phyloP scores from a whole-genome alignment of 345 rosid species.

The Excoecaria agallocha region DNA sequence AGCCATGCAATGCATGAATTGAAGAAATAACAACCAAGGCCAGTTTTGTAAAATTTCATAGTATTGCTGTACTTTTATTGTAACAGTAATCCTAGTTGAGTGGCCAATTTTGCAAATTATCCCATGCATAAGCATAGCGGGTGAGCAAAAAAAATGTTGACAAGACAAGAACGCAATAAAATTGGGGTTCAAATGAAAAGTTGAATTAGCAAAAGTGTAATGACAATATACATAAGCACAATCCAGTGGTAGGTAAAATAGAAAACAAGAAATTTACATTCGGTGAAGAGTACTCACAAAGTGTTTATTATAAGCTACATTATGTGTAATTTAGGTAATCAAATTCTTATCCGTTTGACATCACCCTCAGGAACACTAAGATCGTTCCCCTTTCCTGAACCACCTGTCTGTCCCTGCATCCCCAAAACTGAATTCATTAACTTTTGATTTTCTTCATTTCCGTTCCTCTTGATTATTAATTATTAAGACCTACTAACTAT shows the following conservation, averaged over 20 bases:
- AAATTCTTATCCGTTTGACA: slow-evolving; percentile 56
- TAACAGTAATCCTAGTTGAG: no score
- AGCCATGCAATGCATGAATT: no score
- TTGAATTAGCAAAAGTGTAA: not conserved
- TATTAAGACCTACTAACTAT: no score
- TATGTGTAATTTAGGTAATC: slow-evolving; percentile 13
- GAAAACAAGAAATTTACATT: not conserved
- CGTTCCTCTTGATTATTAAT: no score
- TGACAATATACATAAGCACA: not conserved
- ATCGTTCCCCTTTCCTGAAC: slow-evolving; percentile 50
- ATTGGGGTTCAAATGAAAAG: not conserved
- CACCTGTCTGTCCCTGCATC: slow-evolving; percentile 43
- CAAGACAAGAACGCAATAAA: not conserved
- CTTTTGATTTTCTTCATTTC: no score
- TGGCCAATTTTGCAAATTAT: no score
- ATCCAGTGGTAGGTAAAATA: not conserved
- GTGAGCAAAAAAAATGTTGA: no score
- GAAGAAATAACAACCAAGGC: no score
- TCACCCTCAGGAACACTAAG: slow-evolving; percentile 73
- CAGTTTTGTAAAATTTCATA: no score
- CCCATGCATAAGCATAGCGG: no score
- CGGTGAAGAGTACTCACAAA: not conserved
- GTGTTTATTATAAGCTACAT: not conserved
- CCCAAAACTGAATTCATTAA: not conserved
- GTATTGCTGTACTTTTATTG: no score